Evolutionary conservation across 73 alveolate genomes (phyloP).

Genomic region (Paramecium sonneborni): DNA sequence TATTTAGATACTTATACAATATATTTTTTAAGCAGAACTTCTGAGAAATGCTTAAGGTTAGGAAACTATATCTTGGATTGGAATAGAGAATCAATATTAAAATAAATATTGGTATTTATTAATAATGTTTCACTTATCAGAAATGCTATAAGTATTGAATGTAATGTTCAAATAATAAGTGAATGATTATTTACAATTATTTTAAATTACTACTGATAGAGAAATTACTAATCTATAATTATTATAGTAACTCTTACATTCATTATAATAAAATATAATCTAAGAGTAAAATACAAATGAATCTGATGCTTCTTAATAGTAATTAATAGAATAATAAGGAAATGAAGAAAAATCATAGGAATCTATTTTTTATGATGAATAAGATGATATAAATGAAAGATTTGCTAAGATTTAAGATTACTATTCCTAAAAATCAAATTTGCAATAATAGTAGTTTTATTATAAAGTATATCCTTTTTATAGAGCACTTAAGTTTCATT

Average conservation of each 20-base stretch:
- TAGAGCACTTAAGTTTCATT: slow-evolving; percentile 7
- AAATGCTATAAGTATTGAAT: neutral
- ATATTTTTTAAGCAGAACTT: slow-evolving; percentile 23
- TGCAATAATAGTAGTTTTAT: neutral
- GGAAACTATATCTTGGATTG: slow-evolving; percentile 42
- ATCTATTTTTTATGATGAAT: neutral
- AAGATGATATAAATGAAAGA: neutral
- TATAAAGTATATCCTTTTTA: neutral
- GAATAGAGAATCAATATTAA: slow-evolving; percentile 1
- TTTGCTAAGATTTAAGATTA: neutral
- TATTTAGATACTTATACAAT: neutral
- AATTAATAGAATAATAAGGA: neutral
- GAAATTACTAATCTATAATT: neutral
- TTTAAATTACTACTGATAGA: neutral
- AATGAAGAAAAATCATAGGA: neutral
- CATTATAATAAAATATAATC: neutral
- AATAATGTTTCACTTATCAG: neutral
- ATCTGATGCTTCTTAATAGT: neutral
- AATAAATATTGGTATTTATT: slow-evolving; percentile 23
- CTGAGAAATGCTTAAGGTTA: slow-evolving; percentile 6
- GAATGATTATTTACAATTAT: neutral
- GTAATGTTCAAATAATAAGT: neutral
- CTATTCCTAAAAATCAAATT: neutral
- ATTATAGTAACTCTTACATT: neutral
- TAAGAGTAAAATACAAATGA: neutral